phyloP scores from a whole-genome alignment of 345 rosid species.

The Corchorus olitorius region DNA sequence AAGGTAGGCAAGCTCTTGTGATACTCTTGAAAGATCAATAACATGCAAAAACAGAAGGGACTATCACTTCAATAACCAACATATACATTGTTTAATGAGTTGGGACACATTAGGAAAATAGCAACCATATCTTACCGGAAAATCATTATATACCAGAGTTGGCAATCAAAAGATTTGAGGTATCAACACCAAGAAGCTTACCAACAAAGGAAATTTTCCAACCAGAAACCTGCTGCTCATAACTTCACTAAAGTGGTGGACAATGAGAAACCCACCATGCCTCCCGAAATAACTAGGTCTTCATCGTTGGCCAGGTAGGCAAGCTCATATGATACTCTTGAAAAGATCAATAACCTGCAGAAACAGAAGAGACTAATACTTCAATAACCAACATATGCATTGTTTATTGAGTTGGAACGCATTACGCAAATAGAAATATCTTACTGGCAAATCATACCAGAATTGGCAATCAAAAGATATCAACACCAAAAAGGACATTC shows the following conservation, averaged over 20 bases:
- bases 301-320: conserved; percentile 84
- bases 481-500: conserved; percentile 83
- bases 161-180: conserved; percentile 79
- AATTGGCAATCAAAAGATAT: conserved; percentile 82
- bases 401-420: not conserved
- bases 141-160: conserved; percentile 97
- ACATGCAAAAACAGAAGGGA: conserved; percentile 54
- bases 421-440: conserved; percentile 22
- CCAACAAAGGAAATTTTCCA: conserved; percentile 38
- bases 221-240: not conserved
- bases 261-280: conserved; percentile 71
- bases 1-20: conserved; percentile 87
- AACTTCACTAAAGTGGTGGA: not conserved
- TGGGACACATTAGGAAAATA: not conserved
- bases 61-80: not conserved
- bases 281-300: conserved; percentile 92
- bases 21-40: conserved; percentile 88
- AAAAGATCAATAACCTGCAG: conserved; percentile 91
- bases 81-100: not conserved
- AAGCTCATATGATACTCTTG: conserved; percentile 83
- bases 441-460: conserved; percentile 97
- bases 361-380: not conserved
- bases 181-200: conserved; percentile 74
- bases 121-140: conserved; percentile 68
- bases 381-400: not conserved